Percentiles rank a stretch among this genome's conserved stretches.
phyloP scores from a whole-genome alignment of 306 rosid species.

The Acacia crassicarpa region DNA sequence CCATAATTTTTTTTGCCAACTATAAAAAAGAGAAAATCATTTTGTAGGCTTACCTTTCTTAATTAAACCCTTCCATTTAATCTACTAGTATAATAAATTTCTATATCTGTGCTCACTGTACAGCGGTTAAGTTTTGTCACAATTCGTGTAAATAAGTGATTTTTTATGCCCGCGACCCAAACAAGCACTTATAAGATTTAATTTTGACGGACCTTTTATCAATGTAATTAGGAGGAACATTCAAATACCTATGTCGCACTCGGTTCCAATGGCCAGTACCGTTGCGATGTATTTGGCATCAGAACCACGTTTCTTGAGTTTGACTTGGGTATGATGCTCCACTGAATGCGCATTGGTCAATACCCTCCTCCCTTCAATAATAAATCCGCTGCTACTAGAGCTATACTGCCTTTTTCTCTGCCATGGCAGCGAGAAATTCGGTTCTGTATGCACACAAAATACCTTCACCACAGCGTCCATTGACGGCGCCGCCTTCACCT shows the following conservation, averaged over 20 bases:
- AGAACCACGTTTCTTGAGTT: constrained; percentile 89
- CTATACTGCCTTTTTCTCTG: constrained; percentile 88
- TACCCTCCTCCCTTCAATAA: constrained; percentile 67
- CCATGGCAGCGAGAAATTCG: constrained; percentile 88
- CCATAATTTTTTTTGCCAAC: no score
- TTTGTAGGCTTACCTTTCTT: no score
- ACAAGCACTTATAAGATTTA: no score
- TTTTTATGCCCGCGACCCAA: no score
- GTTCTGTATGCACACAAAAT: constrained; percentile 78
- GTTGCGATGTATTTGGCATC: constrained; percentile 81
- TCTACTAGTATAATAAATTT: no score
- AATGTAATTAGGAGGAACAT: not conserved
- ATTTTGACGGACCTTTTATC: no score
- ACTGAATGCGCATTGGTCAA: constrained; percentile 87
- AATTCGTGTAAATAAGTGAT: no score
- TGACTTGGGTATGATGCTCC: constrained; percentile 89
- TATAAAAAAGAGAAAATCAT: no score
- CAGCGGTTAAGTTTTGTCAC: no score
- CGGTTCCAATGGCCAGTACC: constrained; percentile 78
- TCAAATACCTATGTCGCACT: constrained; percentile 60
- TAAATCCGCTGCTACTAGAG: constrained; percentile 83
- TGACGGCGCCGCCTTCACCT: constrained; percentile 47
- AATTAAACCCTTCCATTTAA: no score
- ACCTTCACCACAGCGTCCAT: constrained; percentile 89
- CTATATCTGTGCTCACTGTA: no score